Conservation (phyloP, 208 protist species). For the Trypanosoma melophagium region DNA sequence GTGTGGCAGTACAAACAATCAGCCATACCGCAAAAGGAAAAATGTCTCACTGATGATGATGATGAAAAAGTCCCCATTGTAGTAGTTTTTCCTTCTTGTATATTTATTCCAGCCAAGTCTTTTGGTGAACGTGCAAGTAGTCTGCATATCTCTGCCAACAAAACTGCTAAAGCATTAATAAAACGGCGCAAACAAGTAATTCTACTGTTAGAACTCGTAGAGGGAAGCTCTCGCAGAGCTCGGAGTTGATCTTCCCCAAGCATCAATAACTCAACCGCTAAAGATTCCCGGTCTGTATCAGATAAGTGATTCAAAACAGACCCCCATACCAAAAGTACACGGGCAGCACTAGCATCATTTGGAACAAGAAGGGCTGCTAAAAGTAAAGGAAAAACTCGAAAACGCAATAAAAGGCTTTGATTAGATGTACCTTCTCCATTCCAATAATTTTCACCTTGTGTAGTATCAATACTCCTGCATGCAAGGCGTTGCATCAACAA, state of each 20-base stretch:
- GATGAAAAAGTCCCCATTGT: background rate
- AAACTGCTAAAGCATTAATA: slow-evolving; percentile 14
- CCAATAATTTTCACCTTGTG: background rate
- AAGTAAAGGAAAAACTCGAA: slow-evolving; percentile 18
- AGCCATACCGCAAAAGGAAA: slow-evolving; percentile 14
- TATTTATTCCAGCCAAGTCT: background rate
- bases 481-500: slow-evolving; percentile 11
- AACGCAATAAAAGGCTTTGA: slow-evolving; percentile 6
- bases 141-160: slow-evolving; percentile 21
- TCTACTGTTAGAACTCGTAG: background rate
- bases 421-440: background rate
- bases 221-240: background rate
- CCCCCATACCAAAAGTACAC: slow-evolving; percentile 30
- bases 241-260: slow-evolving; percentile 23
- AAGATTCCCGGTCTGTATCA: slow-evolving; percentile 2
- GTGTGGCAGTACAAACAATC: slow-evolving; percentile 15
- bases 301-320: slow-evolving; percentile 13
- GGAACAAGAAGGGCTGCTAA: slow-evolving; percentile 27
- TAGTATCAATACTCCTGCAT: slow-evolving; percentile 5
- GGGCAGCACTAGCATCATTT: slow-evolving; percentile 20
- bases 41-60: too few species aligned
- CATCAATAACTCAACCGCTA: slow-evolving; percentile 12
- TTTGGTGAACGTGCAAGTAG: slow-evolving; percentile 4
- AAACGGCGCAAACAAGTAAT: slow-evolving; percentile 14
- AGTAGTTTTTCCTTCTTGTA: background rate